Conservation (phyloP, 2,329 filamentous ascomycete species). For the Pseudomassariella vexata region DNA sequence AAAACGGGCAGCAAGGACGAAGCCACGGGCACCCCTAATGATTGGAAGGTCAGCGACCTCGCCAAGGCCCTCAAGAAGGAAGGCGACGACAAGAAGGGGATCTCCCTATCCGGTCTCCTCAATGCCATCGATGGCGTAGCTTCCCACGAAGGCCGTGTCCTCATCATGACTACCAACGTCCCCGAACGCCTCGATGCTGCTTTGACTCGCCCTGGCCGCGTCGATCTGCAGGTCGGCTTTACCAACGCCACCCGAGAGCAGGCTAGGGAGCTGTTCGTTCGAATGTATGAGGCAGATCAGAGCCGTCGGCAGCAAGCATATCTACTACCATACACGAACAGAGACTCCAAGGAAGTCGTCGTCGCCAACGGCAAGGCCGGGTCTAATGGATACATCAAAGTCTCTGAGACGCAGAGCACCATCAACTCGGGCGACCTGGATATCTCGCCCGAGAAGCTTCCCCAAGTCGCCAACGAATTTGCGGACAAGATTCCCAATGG, state of each 20-base stretch:
- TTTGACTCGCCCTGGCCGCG: conserved; percentile 66
- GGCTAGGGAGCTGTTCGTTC: conserved; percentile 51
- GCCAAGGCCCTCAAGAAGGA: conserved; percentile 38
- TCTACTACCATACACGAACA: conserved; percentile 3
- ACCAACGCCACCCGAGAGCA: conserved; percentile 49
- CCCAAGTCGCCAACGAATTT: conserved; percentile 41
- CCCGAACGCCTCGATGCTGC: conserved; percentile 69
- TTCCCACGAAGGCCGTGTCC: conserved; percentile 69
- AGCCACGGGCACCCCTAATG: conserved; percentile 13
- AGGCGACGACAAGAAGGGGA: conserved; percentile 37
- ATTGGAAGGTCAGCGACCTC: conserved; percentile 34
- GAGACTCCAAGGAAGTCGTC: background rate
- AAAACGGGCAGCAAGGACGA: conserved; percentile 7
- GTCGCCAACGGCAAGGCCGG: background rate
- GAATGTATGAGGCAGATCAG: conserved; percentile 52
- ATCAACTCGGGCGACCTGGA: conserved; percentile 22
- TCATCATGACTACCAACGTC: conserved; percentile 80
- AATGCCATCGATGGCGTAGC: conserved; percentile 82
- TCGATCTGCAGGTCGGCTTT: conserved; percentile 66
- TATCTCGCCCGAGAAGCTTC: conserved; percentile 32
- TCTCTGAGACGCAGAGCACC: conserved; percentile 10
- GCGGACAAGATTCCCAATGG: conserved; percentile 36
- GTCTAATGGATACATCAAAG: conserved; percentile 8
- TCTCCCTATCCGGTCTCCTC: conserved; percentile 71
- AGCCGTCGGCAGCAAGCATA: conserved; percentile 6